phyloP scores from a whole-genome alignment of 352 stramenopile species.

The Phytophthora pisi region DNA sequence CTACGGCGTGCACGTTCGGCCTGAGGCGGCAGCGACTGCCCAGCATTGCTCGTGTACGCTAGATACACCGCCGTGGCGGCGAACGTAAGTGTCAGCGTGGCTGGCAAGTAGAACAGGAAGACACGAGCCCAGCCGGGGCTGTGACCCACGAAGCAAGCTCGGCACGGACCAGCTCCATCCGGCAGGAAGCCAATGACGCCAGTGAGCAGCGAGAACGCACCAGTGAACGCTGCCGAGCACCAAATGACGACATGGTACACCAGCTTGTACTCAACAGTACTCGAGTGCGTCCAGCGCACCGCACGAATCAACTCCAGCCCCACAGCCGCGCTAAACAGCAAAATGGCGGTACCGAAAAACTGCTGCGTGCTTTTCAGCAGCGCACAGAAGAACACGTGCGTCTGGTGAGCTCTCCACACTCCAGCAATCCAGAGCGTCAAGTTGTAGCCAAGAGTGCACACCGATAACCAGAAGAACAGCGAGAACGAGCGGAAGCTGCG shows the following conservation, averaged over 20 bases:
- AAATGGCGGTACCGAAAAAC: constrained; percentile 66
- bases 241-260: constrained; percentile 68
- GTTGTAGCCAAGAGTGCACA: constrained; percentile 68
- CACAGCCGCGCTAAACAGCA: constrained; percentile 62
- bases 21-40: constrained; percentile 28
- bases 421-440: constrained; percentile 64
- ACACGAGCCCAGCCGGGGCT: constrained; percentile 64
- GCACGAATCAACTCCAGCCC: constrained; percentile 71
- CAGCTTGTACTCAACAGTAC: constrained; percentile 59
- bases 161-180: constrained; percentile 61
- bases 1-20: constrained; percentile 50
- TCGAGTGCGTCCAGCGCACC: constrained; percentile 56
- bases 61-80: constrained; percentile 43
- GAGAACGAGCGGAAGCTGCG: constrained; percentile 54
- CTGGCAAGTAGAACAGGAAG: constrained; percentile 65
- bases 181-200: constrained; percentile 76
- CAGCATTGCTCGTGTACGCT: constrained; percentile 14
- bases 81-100: constrained; percentile 44
- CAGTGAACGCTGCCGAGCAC: constrained; percentile 43
- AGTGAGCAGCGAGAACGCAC: constrained; percentile 56
- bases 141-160: constrained; percentile 53
- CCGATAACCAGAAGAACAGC: constrained; percentile 70
- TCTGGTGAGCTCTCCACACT: constrained; percentile 42
- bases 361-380: constrained; percentile 65
- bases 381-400: constrained; percentile 53